These are phyloP conservation scores for Mayamaea pseudoterrestris DNA, from an alignment of 108 stramenopile genomes.

Conservation along the genomic window DNA sequence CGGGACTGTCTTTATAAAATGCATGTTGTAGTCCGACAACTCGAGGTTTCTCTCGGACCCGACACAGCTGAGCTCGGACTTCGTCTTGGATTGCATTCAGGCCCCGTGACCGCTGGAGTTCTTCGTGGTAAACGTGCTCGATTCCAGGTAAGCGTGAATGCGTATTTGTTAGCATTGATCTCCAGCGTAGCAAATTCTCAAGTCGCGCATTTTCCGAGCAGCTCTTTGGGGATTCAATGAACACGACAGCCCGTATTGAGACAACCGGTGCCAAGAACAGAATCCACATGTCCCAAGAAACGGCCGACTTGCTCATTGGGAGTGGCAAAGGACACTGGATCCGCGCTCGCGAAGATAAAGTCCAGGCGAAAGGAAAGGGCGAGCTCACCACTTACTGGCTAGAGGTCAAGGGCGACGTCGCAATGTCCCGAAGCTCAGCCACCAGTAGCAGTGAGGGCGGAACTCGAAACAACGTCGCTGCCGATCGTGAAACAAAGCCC, in stretches of 20 bases:
- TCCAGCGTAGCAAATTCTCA: neutral
- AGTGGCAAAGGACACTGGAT: slow-evolving; percentile 23
- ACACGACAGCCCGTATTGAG: slow-evolving; percentile 27
- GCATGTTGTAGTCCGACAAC: slow-evolving; percentile 1
- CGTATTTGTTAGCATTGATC: neutral
- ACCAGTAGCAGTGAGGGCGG: neutral
- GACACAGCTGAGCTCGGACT: slow-evolving; percentile 10
- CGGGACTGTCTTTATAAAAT: slow-evolving; percentile 6
- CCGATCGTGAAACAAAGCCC: neutral
- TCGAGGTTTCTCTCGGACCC: slow-evolving; percentile 8
- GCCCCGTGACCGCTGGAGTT: slow-evolving; percentile 5
- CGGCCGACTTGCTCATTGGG: slow-evolving; percentile 19
- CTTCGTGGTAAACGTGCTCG: slow-evolving; percentile 15
- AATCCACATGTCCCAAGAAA: slow-evolving; percentile 27
- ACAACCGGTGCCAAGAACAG: slow-evolving; percentile 15
- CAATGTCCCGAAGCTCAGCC: neutral
- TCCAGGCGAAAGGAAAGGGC: slow-evolving; percentile 34
- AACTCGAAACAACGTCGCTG: too few relatives aligned
- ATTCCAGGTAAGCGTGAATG: slow-evolving; percentile 24
- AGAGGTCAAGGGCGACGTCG: neutral
- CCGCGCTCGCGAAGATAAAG: slow-evolving; percentile 5
- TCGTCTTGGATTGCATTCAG: slow-evolving; percentile 7
- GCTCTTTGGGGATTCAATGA: slow-evolving; percentile 11
- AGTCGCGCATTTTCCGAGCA: neutral
- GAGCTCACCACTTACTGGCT: slow-evolving; percentile 10